Base-by-base conservation (phyloP, 1,139 yeast species). In the Lodderomyces beijingensis region DNA sequence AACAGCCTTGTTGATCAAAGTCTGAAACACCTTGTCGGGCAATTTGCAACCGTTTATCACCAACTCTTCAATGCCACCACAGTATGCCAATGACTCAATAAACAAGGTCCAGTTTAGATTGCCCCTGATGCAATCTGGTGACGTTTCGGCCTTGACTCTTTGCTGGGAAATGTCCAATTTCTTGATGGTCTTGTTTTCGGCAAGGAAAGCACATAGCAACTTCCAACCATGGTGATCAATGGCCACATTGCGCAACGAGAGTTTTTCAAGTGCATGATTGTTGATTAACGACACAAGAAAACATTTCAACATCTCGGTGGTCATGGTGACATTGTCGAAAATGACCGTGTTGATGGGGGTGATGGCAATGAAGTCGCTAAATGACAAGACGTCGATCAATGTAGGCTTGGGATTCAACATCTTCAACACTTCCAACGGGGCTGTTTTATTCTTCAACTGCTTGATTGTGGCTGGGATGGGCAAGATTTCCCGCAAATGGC, bases 391-490 rank as follows among this genome's bases (percentile, higher is more conserved):
- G 59, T 89, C 97, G 46, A 89, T 86, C 43, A 88, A 60, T 0
- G 97, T 88, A 2, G 97, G 97, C 42, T 80, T 78, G 6, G 96
- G 95, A 54, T 89, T 89, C 48, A 88, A 67, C 57, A 89, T 70
- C 49, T 86, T 83, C 41, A 89, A 61, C 5, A 80, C 80, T 37
- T 81, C 84, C 31, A 89, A 61, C 1, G 96, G 95, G 27, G 79
- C 73, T 1, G 78, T 57, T 48, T 85, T 85, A 40, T 79, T 79
- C 50, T 82, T 84, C 38, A 89, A 70, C 53, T 89, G 97, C 48
- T 81, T 83, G 46, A 87, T 55, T 0, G 94, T 87, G 0, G 95
- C 95, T 1, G 95, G 94, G 39, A 89, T 88, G 1, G 97, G 97
- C 43, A 89, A 59, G 34, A 89, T 89, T 50, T 89, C 97, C 35